Conservation (phyloP, 164 flowering plant genomes). For the Umbilicus rupestris region DNA sequence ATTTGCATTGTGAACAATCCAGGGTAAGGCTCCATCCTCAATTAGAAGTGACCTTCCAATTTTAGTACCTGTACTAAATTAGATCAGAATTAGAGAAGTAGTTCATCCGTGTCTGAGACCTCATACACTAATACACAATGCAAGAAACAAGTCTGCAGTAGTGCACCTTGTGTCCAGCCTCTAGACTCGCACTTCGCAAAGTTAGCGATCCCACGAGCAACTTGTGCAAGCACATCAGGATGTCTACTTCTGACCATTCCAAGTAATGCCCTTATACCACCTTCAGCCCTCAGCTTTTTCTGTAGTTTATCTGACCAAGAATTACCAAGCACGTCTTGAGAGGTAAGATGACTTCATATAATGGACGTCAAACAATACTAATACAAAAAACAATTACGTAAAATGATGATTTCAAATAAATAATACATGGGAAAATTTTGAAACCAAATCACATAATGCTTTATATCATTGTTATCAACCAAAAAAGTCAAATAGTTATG, state of each 20-base stretch:
- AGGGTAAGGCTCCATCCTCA: slow-evolving; percentile 87
- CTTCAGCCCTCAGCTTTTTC: slow-evolving; percentile 65
- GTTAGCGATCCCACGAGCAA: slow-evolving; percentile 95
- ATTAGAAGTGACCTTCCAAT: slow-evolving; percentile 68
- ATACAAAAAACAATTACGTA: no score
- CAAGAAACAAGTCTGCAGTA: background rate
- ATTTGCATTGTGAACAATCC: slow-evolving; percentile 92
- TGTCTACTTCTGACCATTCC: slow-evolving; percentile 90
- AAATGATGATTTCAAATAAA: no score
- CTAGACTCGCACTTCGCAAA: slow-evolving; percentile 98
- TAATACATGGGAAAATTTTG: background rate
- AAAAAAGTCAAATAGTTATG: background rate
- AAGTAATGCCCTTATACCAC: slow-evolving; percentile 85
- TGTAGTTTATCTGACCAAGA: slow-evolving; percentile 64
- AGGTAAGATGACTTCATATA: background rate
- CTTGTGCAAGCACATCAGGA: slow-evolving; percentile 94
- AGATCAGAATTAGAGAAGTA: background rate
- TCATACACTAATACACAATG: background rate
- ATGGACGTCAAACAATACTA: no score
- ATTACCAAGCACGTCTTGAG: background rate
- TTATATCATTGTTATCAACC: background rate
- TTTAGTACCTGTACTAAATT: slow-evolving; percentile 40
- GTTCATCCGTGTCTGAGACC: background rate
- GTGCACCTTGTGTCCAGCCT: slow-evolving; percentile 68
- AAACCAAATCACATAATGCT: background rate